Conservation (phyloP, 2,329 filamentous ascomycete genomes). For the Trichoderma atrobrunneum region DNA sequence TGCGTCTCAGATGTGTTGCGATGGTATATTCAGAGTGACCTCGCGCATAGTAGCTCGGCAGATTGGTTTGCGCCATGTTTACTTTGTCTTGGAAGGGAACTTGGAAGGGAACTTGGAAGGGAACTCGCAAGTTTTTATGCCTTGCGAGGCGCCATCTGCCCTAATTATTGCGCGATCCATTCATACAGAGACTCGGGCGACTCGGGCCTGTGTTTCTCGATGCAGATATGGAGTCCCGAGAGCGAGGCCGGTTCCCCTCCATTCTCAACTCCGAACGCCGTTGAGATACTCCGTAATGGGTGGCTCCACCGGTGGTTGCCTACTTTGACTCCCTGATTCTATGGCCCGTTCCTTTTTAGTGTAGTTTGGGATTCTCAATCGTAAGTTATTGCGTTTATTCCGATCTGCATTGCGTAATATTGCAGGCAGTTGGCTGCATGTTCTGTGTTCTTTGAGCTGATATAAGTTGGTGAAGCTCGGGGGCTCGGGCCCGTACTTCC, state of each 20-base stretch:
- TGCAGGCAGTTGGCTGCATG: background rate
- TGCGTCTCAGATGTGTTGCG: background rate
- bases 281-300: background rate
- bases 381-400: background rate
- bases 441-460: background rate
- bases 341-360: background rate
- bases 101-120: background rate
- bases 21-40: constrained; percentile 14
- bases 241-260: background rate
- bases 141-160: background rate
- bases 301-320: background rate
- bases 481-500: background rate
- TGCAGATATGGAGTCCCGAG: background rate
- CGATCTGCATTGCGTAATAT: background rate
- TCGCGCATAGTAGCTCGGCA: constrained; percentile 11
- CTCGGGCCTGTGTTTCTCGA: background rate
- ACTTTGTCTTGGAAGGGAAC: background rate
- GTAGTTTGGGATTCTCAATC: background rate
- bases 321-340: background rate
- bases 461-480: background rate
- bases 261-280: constrained; percentile 4
- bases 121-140: background rate
- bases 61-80: constrained; percentile 13
- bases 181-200: background rate
- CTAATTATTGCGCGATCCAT: background rate